Base-by-base conservation (phyloP, 225 moss, liverwort and hornwort genomes). In the Neckera pumila region DNA sequence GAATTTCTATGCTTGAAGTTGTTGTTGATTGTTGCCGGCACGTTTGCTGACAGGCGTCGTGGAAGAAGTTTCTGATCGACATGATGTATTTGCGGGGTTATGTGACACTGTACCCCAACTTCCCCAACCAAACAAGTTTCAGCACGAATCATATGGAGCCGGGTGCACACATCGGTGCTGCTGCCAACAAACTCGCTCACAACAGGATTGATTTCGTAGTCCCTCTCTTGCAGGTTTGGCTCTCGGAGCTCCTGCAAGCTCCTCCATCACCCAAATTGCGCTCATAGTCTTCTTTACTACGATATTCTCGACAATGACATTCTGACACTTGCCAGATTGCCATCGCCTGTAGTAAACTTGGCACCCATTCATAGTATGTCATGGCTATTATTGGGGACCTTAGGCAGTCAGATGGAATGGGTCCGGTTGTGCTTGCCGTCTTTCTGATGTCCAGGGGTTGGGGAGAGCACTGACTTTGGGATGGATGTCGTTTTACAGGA, bases 21-120 rank as follows among this genome's bases (percentile, higher is more conserved):
- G 45, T 53, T 19, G 49, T 60, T 56, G 69, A 74, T 65, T 42
- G 43, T 25, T 63, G n/a, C 28, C 36, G 63, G 43, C 53, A 28
- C 34, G 33, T 65, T 31, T 59, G 66, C 38, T 85, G 82, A 45
- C 95, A 98, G 90, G 98, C 98, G 33, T 98, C 98, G 49, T 98
- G 98, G 98, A 98, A 98, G 94, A 98, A 98, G 87, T 98, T 95
- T 79, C 87, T 98, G 91, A 97, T 98, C 82, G 98, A 98, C 77
- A 76, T 98, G 85, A 98, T 98, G 98, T 98, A 98, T 83, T 86
- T 98, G 89, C 90, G 98, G 85, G 98, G 98, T 21, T 95, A 98
- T 62, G 98, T 98, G 38, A 98, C 98, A 14, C 89, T 98, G 38
- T 98, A 98, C 84, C 98, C 98, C 63, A 98, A 98, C 86, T 98